Conservation (phyloP, 2,329 filamentous ascomycete species). For the Colletotrichum lupini region DNA sequence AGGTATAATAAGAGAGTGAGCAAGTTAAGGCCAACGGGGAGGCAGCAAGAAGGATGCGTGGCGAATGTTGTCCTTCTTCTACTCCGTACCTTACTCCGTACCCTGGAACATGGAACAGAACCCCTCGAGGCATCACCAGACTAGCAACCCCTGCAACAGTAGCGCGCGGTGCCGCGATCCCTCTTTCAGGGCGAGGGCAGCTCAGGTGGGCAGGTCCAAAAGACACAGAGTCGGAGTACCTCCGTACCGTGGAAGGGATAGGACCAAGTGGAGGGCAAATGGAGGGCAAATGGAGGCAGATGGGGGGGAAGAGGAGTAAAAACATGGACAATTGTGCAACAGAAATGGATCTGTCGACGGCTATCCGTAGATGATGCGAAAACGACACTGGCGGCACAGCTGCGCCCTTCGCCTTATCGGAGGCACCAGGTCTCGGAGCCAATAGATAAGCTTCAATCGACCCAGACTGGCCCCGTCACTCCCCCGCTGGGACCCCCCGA, state of each 20-base stretch:
- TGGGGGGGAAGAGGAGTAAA: background rate
- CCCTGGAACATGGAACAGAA: constrained; percentile 2
- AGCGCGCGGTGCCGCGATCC: background rate
- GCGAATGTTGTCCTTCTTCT: constrained; percentile 20
- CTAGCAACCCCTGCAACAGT: constrained; percentile 1
- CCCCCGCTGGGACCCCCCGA: background rate
- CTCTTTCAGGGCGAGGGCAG: background rate
- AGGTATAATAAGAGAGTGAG: background rate
- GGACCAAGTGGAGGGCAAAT: background rate
- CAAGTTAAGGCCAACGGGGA: background rate
- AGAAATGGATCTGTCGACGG: constrained; percentile 13
- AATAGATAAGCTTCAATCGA: constrained; percentile 26
- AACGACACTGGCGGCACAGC: constrained; percentile 2
- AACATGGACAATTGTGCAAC: background rate
- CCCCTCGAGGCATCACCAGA: background rate
- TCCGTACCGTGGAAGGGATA: too few species aligned
- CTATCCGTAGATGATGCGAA: constrained; percentile 27
- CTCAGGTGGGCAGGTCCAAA: background rate
- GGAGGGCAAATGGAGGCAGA: background rate
- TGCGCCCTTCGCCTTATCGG: constrained; percentile 11
- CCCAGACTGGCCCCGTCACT: background rate
- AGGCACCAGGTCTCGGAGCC: background rate
- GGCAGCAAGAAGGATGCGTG: constrained; percentile 23
- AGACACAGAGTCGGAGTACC: background rate
- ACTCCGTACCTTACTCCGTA: background rate